Evolutionary conservation across 768 basidiomycete species (phyloP), one percentile per base, ranked within the genome.

Genomic region (Phylloporus scabripes): DNA sequence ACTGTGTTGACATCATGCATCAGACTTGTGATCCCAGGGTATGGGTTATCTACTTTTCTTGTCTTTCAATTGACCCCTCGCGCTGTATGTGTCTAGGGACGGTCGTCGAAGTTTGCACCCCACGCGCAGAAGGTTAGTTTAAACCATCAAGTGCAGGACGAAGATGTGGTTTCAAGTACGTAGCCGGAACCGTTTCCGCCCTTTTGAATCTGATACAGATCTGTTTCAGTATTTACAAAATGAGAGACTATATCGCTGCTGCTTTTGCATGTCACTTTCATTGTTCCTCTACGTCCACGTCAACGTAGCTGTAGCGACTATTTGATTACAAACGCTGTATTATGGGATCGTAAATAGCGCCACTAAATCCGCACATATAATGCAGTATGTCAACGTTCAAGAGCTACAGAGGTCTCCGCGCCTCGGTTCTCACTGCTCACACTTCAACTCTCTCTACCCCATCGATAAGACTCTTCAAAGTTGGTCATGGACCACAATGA

Each of bases 111-210:
- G 68, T 96, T 96, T 67, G 74, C 82, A 36, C 92, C 92, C 4
- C 89, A 96, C 60, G 91, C 92, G 2, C 93, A 96, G 68, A 96
- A 96, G 66, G 91, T 95, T 53, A 89, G 92, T 48, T 70, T 94
- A 55, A 70, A 70, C 21, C 93, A 94, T 72, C 78, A 81, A 51
- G 87, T 95, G 15, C 83, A 83, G 57, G 90, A 92, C 56, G 89
- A 91, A 62, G 89, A 92, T 63, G 87, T 92, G 10, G 88, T 92
- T 45, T 91, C 89, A 26, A 88, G 91, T 92, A 60, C 59, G 88
- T 78, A 17, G 24, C 28, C 45, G 17, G 17, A 18, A 46, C 5
- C 21, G 23, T 32, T 38, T 38, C 29, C 24, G 40, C 32, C 32
- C 8, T 14, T 48, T 38, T 1, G 20, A 37, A 28, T 20, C 17